A percentile compares a stretch with the other conserved stretches of the same genome.
Conservation (phyloP, 2,329 filamentous ascomycete species). For the Penicillium nordicum region DNA sequence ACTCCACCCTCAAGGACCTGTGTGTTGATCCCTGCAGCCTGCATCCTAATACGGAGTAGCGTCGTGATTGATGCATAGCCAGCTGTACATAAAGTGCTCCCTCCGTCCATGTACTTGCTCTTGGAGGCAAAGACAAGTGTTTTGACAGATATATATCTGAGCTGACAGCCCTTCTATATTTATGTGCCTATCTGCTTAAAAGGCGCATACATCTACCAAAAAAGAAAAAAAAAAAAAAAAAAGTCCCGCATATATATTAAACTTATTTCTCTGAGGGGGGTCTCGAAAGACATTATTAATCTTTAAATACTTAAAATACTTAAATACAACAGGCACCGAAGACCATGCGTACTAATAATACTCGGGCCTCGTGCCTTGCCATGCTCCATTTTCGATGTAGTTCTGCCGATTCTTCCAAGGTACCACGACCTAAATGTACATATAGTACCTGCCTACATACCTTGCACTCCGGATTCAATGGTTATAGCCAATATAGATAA, state of each 20-base stretch:
- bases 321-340: not conserved
- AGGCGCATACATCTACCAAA: constrained; percentile 11
- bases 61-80: constrained; percentile 21
- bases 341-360: not conserved
- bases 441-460: not conserved
- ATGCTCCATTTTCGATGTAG: not conserved
- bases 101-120: not conserved
- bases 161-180: not conserved
- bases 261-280: not conserved
- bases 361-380: constrained; percentile 3
- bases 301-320: not conserved
- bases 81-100: not conserved
- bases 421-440: not conserved
- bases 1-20: not conserved
- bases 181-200: constrained; percentile 8
- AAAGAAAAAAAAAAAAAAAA: not conserved
- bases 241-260: not conserved
- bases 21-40: constrained; percentile 18
- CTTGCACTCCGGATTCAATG: not conserved
- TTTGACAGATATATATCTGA: not conserved
- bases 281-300: not conserved
- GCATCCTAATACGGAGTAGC: constrained; percentile 14
- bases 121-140: not conserved
- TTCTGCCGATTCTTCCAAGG: not conserved
- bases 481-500: not conserved